Base-by-base conservation (phyloP, 257 asterid genomes). In the Catharanthus roseus region DNA sequence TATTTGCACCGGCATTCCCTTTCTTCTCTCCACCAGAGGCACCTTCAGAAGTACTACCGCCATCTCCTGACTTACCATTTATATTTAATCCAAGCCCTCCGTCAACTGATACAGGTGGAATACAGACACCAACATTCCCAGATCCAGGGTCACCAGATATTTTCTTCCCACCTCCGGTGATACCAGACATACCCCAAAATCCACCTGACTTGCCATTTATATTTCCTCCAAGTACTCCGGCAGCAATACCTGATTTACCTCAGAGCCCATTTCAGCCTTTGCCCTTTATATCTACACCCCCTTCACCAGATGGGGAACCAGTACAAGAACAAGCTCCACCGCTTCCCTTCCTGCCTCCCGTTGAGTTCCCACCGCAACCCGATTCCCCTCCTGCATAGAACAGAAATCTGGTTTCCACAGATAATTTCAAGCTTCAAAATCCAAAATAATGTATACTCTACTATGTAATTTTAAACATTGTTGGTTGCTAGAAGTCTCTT, bases 121-220 rank as follows among this genome's bases (percentile, higher is more conserved):
- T 47, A 45, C 74, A 33, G 19, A 28, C 67, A n/a, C 74, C 81
- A 28, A 67, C 49, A 6, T 36, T 72, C 61, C 64, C 78, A 23
- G 21, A 45, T 55, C 76, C 71, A 6, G 67, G 55, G 36, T 18
- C 77, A 10, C 80, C 76, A 21, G 54, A 56, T 5, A 7, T 41
- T 49, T 65, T 77, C 77, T 38, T 77, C 65, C 69, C 80, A 41
- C 83, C 79, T 56, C 79, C 82, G 1, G 50, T 16, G 62, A 31
- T 57, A 42, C 67, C 68, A 28, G 72, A 73, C 18, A 39, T 31
- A 31, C 29, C 67, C 11, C 26, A 49, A 28, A 60, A 33, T 9
- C 77, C 74, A 74, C 74, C 70, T 49, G 72, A 67, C 24, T 18
- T 67, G 4, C 77, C 74, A 44, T 65, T 72, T 31, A 70, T 23